Evolutionary conservation across 257 asterid genomes (phyloP), one percentile per base, ranked within the genome.

Genomic region (Solanum tacnaense): DNA sequence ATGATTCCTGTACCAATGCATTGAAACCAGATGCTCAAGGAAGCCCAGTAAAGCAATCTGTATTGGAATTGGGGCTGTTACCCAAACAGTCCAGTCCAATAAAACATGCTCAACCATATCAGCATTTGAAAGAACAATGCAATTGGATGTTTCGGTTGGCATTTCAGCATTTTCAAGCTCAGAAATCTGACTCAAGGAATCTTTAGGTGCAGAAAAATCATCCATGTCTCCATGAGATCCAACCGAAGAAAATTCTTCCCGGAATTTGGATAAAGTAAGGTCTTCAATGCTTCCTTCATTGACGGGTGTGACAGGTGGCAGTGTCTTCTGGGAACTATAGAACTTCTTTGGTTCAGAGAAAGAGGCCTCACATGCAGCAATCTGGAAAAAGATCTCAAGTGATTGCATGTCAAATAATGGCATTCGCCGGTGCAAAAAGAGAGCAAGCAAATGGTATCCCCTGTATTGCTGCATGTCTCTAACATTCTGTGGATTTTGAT

Each of bases 71-170:
- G 98, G 96, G 72, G 99, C 98, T 67, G 93, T 90, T 83, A 95
- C 99, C 99, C 99, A 97, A 86, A 97, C 92, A 31, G 99, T 96
- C 99, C 99, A 96, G 92, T 97, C 99, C 98, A 97, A 93, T 91
- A 97, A 90, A 85, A 97, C 98, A 88, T 97, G 99, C 92, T 97
- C 99, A 92, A 96, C 99, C 99, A 97, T 97, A 91, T 97, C 99
- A 86, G 99, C 92, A 91, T 97, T 96, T 75, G 99, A 97, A 84
- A 97, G 94, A 74, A 96, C 99, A 89, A 96, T 93, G 92, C 99
- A 97, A 91, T 97, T 97, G 82, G 99, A 93, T 70, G 99, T 96
- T 92, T 95, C 99, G 81, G 96, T 89, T 31, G 91, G 91, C 91
- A 93, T 91, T 84, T 95, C 95, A 52, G 98, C 74, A 90, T 93